phyloP scores from a whole-genome alignment of 495 filamentous ascomycete species.

The Evansstolkia leycettana region DNA sequence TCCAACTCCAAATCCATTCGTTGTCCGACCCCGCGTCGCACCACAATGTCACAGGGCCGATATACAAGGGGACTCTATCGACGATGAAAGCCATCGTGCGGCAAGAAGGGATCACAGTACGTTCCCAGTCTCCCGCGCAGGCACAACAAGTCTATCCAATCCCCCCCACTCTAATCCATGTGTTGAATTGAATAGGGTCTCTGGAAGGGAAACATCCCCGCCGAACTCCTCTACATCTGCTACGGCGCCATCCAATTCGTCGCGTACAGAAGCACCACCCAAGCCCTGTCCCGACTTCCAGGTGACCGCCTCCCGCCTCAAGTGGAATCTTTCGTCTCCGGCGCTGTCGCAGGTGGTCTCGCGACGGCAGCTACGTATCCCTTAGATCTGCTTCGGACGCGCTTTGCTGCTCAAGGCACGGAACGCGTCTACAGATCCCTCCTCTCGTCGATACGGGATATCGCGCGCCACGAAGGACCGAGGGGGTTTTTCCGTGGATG shows the following conservation, averaged over 20 bases:
- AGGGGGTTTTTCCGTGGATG: constrained; percentile 80
- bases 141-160: no score
- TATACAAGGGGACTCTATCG: constrained; percentile 67
- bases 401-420: constrained; percentile 90
- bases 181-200: no score
- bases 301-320: constrained; percentile 42
- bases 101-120: constrained; percentile 64
- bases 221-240: constrained; percentile 82
- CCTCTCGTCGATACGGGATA: constrained; percentile 52
- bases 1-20: constrained; percentile 79
- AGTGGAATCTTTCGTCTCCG: constrained; percentile 62
- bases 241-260: constrained; percentile 87
- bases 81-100: constrained; percentile 65
- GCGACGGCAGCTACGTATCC: constrained; percentile 86
- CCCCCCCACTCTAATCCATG: no score
- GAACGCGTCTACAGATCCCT: constrained; percentile 68
- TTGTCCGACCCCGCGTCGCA: constrained; percentile 53
- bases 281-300: constrained; percentile 40
- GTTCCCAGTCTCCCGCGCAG: constrained; percentile 4
- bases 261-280: constrained; percentile 63
- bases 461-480: constrained; percentile 59
- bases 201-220: constrained; percentile 97
- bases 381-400: constrained; percentile 82
- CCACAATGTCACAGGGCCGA: constrained; percentile 40
- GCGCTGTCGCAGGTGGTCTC: constrained; percentile 64